Evolutionary conservation across 371 early-diverging fungal genomes (phyloP).

Genomic region (Capillidium heterosporum): DNA sequence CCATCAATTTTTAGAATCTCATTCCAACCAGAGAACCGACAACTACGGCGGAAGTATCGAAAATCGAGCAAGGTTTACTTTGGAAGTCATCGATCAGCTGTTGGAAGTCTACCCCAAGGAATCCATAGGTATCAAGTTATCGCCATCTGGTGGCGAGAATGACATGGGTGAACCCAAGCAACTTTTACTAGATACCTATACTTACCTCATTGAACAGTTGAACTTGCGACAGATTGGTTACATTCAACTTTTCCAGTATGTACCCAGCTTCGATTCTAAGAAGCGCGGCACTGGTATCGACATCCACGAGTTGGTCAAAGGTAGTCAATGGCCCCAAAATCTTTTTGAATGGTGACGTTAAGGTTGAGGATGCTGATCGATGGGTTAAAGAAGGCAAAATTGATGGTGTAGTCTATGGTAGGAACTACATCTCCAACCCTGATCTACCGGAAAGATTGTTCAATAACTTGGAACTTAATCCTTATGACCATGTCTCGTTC

Average conservation of each 20-base stretch:
- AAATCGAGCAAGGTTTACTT: slow-evolving; percentile 24
- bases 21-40: slow-evolving; percentile 36
- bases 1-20: slow-evolving; percentile 28
- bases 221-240: background rate
- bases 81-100: slow-evolving; percentile 31
- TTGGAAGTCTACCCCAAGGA: slow-evolving; percentile 62
- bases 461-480: background rate
- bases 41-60: slow-evolving; percentile 30
- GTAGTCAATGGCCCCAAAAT: background rate
- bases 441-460: background rate
- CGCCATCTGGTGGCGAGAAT: slow-evolving; percentile 39
- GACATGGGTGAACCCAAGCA: slow-evolving; percentile 21
- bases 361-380: background rate
- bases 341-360: slow-evolving; percentile 1
- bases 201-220: background rate
- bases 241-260: background rate
- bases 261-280: background rate
- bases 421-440: background rate
- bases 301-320: background rate
- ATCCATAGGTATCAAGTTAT: slow-evolving; percentile 27
- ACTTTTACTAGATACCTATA: background rate
- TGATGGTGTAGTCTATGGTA: background rate
- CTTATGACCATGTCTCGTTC: background rate
- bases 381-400: background rate
- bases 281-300: background rate